Conservation (phyloP, 345 rosid genomes). For the Stellera chamaejasme region DNA sequence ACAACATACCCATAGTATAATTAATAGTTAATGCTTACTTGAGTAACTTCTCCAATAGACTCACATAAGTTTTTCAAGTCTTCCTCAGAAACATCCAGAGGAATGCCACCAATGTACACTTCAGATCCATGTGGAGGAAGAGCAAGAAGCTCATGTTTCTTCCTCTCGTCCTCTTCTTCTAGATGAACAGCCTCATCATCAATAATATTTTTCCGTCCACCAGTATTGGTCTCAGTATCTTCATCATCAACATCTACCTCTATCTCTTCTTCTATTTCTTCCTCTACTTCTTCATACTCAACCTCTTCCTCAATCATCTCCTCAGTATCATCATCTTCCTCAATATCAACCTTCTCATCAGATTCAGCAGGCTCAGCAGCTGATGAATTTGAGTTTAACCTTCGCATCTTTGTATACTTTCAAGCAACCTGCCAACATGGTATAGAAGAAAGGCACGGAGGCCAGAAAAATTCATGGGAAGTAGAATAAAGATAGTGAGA, state of each 20-base stretch:
- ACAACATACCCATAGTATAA: not conserved
- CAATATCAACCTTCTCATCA: constrained; percentile 44
- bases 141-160: constrained; percentile 50
- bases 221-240: constrained; percentile 19
- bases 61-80: constrained; percentile 50
- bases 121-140: constrained; percentile 71
- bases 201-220: constrained; percentile 17
- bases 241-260: constrained; percentile 30
- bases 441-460: constrained; percentile 35
- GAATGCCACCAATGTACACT: constrained; percentile 59
- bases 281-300: constrained; percentile 50
- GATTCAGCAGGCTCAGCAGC: constrained; percentile 34
- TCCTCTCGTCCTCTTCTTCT: constrained; percentile 38
- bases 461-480: constrained; percentile 69
- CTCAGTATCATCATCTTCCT: constrained; percentile 43
- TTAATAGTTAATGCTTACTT: constrained; percentile 25
- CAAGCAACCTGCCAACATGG: constrained; percentile 10
- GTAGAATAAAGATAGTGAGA: constrained; percentile 44
- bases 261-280: constrained; percentile 32
- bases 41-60: constrained; percentile 53
- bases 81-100: constrained; percentile 39
- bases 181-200: not conserved
- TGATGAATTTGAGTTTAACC: constrained; percentile 32
- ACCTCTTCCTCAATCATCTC: constrained; percentile 49
- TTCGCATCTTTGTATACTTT: constrained; percentile 40